Evolutionary conservation across 495 filamentous ascomycete genomes (phyloP).

Genomic region (Xylaria telfairii): DNA sequence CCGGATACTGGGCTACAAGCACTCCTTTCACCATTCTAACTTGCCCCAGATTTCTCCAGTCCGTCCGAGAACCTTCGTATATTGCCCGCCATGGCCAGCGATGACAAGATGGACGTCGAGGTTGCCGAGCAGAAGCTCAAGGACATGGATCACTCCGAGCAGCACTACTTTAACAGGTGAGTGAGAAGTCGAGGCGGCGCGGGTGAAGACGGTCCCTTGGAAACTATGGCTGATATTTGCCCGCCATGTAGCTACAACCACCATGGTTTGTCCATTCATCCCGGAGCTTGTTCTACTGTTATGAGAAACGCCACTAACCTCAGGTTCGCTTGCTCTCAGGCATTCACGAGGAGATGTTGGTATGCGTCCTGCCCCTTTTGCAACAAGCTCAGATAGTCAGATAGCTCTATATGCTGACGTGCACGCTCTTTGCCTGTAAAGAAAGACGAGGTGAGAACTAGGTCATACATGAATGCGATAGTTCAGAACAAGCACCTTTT

Average conservation of each 20-base stretch:
- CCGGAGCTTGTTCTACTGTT: slow-evolving; percentile 8
- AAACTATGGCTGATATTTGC: slow-evolving; percentile 35
- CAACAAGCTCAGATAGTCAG: slow-evolving; percentile 11
- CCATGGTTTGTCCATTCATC: slow-evolving; percentile 70
- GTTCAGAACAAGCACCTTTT: slow-evolving; percentile 93
- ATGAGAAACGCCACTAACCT: slow-evolving; percentile 37
- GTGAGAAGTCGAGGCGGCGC: slow-evolving; percentile 33
- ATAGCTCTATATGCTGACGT: slow-evolving; percentile 30
- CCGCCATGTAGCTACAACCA: slow-evolving; percentile 78
- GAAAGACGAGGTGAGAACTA: slow-evolving; percentile 98
- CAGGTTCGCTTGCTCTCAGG: slow-evolving; percentile 55
- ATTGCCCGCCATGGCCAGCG: slow-evolving; percentile 42
- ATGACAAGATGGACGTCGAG: slow-evolving; percentile 56
- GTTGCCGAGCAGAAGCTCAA: slow-evolving; percentile 58
- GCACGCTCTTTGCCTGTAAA: slow-evolving; percentile 42
- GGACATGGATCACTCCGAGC: slow-evolving; percentile 83
- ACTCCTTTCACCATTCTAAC: slow-evolving; percentile 23
- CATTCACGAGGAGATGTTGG: slow-evolving; percentile 98
- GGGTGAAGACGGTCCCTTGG: slow-evolving; percentile 10
- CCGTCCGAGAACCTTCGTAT: background rate
- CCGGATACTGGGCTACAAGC: slow-evolving; percentile 10
- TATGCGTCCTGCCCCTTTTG: slow-evolving; percentile 55
- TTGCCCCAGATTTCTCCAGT: slow-evolving; percentile 1
- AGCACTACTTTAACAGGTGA: slow-evolving; percentile 97
- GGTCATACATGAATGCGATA: slow-evolving; percentile 95